phyloP scores from a whole-genome alignment of 306 rosid species.

The Trichosanthes truncata region DNA sequence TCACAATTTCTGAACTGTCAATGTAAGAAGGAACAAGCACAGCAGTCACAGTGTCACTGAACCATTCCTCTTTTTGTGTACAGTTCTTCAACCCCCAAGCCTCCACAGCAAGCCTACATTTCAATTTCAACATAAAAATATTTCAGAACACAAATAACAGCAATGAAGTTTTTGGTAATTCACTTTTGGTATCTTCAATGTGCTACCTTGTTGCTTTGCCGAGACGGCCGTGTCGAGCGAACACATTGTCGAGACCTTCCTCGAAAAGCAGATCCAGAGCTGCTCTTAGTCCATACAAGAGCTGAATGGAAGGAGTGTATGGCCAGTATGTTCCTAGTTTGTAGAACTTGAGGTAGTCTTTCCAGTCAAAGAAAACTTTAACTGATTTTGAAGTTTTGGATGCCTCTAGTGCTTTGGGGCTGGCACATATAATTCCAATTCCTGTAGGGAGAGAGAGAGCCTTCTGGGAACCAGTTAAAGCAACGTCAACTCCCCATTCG shows the following conservation, averaged over 20 bases:
- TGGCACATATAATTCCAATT: constrained; percentile 76
- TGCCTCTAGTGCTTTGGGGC: constrained; percentile 93
- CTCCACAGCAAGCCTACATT: constrained; percentile 83
- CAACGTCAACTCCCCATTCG: constrained; percentile 97
- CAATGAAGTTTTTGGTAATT: not conserved
- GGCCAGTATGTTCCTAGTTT: constrained; percentile 93
- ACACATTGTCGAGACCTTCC: constrained; percentile 90
- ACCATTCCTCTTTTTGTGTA: constrained; percentile 94
- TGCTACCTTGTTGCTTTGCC: constrained; percentile 82
- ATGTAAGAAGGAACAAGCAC: constrained; percentile 81
- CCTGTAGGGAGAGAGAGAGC: constrained; percentile 99
- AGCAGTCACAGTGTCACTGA: constrained; percentile 89
- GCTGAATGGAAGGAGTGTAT: constrained; percentile 91
- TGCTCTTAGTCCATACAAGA: constrained; percentile 72
- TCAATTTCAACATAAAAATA: not conserved
- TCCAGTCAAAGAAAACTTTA: constrained; percentile 94
- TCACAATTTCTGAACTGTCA: constrained; percentile 79
- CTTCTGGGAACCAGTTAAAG: constrained; percentile 94
- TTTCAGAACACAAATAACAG: not conserved
- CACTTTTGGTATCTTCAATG: not conserved
- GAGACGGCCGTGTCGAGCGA: constrained; percentile 76
- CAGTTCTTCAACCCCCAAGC: constrained; percentile 99
- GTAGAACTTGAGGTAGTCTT: constrained; percentile 86
- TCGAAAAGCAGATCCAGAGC: constrained; percentile 84
- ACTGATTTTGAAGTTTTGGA: constrained; percentile 69